A percentile compares a stretch with the other conserved stretches of the same genome.
Conservation (phyloP, 371 early-diverging fungal genomes). For the Quaeritorhiza haematococci region DNA sequence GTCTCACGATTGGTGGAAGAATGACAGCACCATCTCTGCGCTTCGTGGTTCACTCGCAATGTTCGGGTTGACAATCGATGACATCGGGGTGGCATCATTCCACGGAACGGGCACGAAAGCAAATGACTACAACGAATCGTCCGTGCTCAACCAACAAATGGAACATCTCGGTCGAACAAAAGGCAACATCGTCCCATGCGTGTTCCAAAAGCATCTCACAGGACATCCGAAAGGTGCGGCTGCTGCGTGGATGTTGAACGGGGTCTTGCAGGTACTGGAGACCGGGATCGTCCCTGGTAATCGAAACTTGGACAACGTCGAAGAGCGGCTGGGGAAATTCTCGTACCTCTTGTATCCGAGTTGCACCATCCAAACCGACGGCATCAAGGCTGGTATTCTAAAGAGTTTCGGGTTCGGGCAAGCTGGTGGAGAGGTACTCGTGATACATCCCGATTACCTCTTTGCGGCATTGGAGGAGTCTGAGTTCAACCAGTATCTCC, state of each 20-base stretch:
- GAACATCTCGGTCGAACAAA: conserved; percentile 82
- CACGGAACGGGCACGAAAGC: conserved; percentile 96
- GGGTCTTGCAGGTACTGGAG: conserved; percentile 80
- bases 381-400: conserved; percentile 88
- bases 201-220: conserved; percentile 93
- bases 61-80: conserved; percentile 87
- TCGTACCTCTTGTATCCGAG: conserved; percentile 84
- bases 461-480: conserved; percentile 70
- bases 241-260: conserved; percentile 97
- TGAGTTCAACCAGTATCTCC: conserved; percentile 69
- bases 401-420: conserved; percentile 97
- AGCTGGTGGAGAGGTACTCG: conserved; percentile 88
- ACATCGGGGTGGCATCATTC: conserved; percentile 95
- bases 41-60: conserved; percentile 87
- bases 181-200: conserved; percentile 76
- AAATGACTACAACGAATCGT: conserved; percentile 94
- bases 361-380: conserved; percentile 84
- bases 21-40: conserved; percentile 81
- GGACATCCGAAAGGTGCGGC: conserved; percentile 97
- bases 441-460: conserved; percentile 90
- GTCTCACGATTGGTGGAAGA: conserved; percentile 83
- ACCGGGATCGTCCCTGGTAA: conserved; percentile 92
- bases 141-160: conserved; percentile 82
- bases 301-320: conserved; percentile 94
- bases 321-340: conserved; percentile 70